A percentile compares a stretch with the other conserved stretches of the same genome.
phyloP scores from a whole-genome alignment of 495 filamentous ascomycete genomes.

The Lophium mytilinum region DNA sequence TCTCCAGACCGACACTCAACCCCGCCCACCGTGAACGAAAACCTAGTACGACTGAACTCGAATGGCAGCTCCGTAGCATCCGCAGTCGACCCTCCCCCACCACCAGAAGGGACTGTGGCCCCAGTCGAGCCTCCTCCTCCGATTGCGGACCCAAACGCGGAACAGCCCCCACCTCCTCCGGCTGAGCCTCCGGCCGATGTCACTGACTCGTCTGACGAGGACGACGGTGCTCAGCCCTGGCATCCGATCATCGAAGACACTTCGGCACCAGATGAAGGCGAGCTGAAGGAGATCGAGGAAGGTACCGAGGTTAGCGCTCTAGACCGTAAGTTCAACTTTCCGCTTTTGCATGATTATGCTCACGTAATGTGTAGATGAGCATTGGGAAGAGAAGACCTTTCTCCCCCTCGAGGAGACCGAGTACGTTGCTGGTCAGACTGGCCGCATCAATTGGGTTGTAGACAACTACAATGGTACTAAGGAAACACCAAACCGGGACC shows the following conservation, averaged over 20 bases:
- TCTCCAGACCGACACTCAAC: conserved; percentile 1
- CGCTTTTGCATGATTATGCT: neutral
- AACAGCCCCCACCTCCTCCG: conserved; percentile 8
- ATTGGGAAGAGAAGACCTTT: conserved; percentile 55
- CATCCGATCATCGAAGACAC: conserved; percentile 42
- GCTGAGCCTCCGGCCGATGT: conserved; percentile 15
- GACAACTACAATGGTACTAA: conserved; percentile 53
- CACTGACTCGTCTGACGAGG: conserved; percentile 26
- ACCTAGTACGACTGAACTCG: conserved; percentile 2
- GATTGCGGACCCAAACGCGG: neutral
- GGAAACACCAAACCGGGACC: conserved; percentile 50
- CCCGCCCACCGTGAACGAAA: neutral
- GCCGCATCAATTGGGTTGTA: conserved; percentile 54
- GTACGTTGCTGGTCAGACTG: conserved; percentile 42
- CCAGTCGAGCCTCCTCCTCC: neutral
- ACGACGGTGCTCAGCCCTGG: conserved; percentile 26
- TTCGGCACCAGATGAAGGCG: conserved; percentile 49
- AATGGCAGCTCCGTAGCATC: conserved; percentile 6
- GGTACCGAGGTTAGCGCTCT: conserved; percentile 45
- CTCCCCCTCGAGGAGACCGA: conserved; percentile 53
- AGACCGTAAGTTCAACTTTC: conserved; percentile 39
- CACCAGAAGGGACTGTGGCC: neutral
- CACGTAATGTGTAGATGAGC: conserved; percentile 35
- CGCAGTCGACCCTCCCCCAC: conserved; percentile 1
- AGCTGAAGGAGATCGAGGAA: conserved; percentile 52